phyloP scores from a whole-genome alignment of 1,284 basidiomycete species.

The Ceratobasidium papillatum region DNA sequence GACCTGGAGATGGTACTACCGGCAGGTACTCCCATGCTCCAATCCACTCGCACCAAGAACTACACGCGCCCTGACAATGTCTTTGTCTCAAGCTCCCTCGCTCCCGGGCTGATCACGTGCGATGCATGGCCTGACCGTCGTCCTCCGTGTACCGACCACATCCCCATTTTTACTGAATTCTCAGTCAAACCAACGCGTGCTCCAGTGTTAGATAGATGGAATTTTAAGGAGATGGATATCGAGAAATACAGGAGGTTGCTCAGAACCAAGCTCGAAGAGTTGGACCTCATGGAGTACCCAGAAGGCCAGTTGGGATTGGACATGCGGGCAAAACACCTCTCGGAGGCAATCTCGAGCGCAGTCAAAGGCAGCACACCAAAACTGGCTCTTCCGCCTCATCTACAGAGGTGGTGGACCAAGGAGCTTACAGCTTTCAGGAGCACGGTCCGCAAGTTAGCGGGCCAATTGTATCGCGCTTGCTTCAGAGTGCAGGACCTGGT shows the following conservation, averaged over 20 bases:
- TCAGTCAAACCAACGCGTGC: neutral
- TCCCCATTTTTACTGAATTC: neutral
- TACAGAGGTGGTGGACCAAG: slow-evolving; percentile 39
- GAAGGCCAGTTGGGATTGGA: neutral
- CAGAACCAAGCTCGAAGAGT: neutral
- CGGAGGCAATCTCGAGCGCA: neutral
- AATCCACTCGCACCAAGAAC: too few relatives aligned
- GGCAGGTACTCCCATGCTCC: too few relatives aligned
- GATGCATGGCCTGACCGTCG: neutral
- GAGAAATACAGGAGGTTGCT: neutral
- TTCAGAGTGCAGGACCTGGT: neutral
- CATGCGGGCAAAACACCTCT: neutral
- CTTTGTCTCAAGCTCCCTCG: neutral
- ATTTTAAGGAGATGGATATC: neutral
- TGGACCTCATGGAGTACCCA: neutral
- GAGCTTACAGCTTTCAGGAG: slow-evolving; percentile 18
- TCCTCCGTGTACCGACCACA: too few relatives aligned
- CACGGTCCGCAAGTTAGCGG: neutral
- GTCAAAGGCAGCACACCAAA: too few relatives aligned
- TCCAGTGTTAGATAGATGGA: neutral
- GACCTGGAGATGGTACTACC: neutral
- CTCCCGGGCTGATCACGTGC: neutral
- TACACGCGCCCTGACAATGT: too few relatives aligned
- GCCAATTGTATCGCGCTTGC: neutral
- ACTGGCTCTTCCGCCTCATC: too few relatives aligned